phyloP scores from a whole-genome alignment of 495 filamentous ascomycete species.

The Hamigera avellanea region DNA sequence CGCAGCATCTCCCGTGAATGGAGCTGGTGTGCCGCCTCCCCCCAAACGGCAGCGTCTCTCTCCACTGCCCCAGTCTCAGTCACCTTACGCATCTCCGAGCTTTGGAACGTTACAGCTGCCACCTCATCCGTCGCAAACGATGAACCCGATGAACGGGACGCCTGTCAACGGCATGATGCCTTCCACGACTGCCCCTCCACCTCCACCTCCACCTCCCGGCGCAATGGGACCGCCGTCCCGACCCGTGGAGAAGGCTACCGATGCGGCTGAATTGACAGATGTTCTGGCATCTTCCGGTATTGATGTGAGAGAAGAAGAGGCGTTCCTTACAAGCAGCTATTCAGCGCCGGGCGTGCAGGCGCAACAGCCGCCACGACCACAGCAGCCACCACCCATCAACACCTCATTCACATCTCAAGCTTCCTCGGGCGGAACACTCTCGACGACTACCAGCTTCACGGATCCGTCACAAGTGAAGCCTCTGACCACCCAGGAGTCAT shows the following conservation, averaged over 20 bases:
- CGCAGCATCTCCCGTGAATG: conserved; percentile 29
- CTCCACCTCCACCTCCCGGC: conserved; percentile 32
- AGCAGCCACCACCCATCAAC: conserved; percentile 31
- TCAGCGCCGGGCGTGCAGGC: conserved; percentile 32
- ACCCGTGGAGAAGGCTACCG: conserved; percentile 54
- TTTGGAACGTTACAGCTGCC: conserved; percentile 33
- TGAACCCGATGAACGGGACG: conserved; percentile 27
- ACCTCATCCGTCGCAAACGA: conserved; percentile 15
- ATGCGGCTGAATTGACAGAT: conserved; percentile 64
- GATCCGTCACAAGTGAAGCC: conserved; percentile 25
- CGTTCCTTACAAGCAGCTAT: conserved; percentile 52
- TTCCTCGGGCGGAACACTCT: conserved; percentile 26
- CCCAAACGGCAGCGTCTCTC: conserved; percentile 60
- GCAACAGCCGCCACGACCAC: conserved; percentile 31
- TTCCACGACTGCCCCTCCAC: conserved; percentile 16
- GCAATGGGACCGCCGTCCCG: conserved; percentile 76
- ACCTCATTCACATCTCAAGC: conserved; percentile 30
- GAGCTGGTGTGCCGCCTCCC: conserved; percentile 34
- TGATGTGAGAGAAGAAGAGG: conserved; percentile 74
- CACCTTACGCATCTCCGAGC: conserved; percentile 39
- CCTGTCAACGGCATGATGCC: conserved; percentile 21
- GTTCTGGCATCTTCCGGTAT: conserved; percentile 69
- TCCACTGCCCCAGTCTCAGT: conserved; percentile 44
- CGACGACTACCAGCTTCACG: conserved; percentile 26
- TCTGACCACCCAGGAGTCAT: conserved; percentile 20